Percentiles rank a stretch among this genome's conserved stretches.
phyloP scores from a whole-genome alignment of 257 asterid genomes.

The Linaria vulgaris region DNA sequence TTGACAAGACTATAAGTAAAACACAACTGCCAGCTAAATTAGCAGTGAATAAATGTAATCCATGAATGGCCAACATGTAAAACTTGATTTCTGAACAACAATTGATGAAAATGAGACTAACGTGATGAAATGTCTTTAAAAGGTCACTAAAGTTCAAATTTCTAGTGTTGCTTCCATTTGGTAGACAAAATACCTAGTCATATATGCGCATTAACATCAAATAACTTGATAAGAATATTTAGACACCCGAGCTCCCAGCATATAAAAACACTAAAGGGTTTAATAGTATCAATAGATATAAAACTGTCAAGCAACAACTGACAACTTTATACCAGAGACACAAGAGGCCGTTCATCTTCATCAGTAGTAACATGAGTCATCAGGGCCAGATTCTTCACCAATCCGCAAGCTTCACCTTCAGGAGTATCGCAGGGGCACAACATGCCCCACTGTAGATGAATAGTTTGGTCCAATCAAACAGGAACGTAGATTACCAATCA shows the following conservation, averaged over 20 bases:
- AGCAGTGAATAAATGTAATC: too few species aligned
- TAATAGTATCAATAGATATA: not conserved
- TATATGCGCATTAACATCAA: slow-evolving; percentile 7
- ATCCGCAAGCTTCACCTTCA: slow-evolving; percentile 97
- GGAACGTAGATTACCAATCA: slow-evolving; percentile 13
- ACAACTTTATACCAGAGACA: slow-evolving; percentile 62
- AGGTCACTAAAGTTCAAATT: not conserved
- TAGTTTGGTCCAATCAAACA: slow-evolving; percentile 20
- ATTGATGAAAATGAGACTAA: not conserved
- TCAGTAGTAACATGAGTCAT: slow-evolving; percentile 99
- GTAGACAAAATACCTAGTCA: not conserved
- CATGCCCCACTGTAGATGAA: slow-evolving; percentile 90
- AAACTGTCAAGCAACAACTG: slow-evolving; percentile 13
- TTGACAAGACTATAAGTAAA: not conserved
- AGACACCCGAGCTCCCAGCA: not conserved
- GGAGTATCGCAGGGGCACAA: slow-evolving; percentile 99
- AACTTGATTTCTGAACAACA: too few species aligned
- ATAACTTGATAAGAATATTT: not conserved
- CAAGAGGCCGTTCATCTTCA: slow-evolving; percentile 81
- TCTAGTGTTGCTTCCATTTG: not conserved
- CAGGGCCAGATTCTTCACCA: slow-evolving; percentile 94
- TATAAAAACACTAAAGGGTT: slow-evolving; percentile 10
- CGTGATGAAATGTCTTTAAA: not conserved
- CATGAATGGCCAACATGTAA: not conserved
- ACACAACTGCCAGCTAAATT: not conserved